A percentile compares a stretch with the other conserved stretches of the same genome.
Evolutionary conservation across 1,284 basidiomycete genomes (phyloP).

Genomic region (Apiotrichum sp.): DNA sequence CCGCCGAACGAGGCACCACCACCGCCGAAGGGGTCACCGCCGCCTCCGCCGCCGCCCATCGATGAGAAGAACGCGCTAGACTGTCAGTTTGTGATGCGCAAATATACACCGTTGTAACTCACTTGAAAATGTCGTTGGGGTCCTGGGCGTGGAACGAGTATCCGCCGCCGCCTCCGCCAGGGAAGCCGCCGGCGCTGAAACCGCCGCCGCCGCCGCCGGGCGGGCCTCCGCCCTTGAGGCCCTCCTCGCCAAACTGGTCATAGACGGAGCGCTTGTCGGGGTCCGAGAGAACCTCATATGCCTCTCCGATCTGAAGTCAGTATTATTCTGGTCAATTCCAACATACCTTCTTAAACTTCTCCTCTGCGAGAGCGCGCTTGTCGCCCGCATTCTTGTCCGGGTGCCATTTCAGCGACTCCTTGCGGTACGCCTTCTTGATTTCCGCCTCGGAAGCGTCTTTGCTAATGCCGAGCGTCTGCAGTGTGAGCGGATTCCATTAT

Average conservation of each 20-base stretch:
- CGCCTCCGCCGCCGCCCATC: conserved; percentile 38
- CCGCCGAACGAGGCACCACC: conserved; percentile 36
- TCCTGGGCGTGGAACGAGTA: conserved; percentile 68
- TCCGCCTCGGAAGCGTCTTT: conserved; percentile 72
- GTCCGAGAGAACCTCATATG: conserved; percentile 92
- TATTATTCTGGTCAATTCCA: too few species aligned
- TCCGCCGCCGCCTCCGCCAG: conserved; percentile 47
- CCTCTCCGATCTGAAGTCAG: conserved; percentile 66
- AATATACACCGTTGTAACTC: conserved; percentile 43
- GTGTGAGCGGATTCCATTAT: not conserved
- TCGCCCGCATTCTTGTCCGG: conserved; percentile 61
- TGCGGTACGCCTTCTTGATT: conserved; percentile 59
- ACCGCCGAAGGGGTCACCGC: conserved; percentile 31
- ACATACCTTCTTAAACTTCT: conserved; percentile 76
- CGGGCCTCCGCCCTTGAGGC: conserved; percentile 61
- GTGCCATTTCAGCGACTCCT: conserved; percentile 80
- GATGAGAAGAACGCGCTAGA: conserved; percentile 61
- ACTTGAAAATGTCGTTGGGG: conserved; percentile 88
- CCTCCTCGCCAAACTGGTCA: conserved; percentile 94
- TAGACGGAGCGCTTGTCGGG: conserved; percentile 83
- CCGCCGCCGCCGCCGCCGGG: conserved; percentile 47
- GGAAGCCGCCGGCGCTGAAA: conserved; percentile 48
- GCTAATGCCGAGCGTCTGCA: conserved; percentile 57
- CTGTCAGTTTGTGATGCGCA: conserved; percentile 9
- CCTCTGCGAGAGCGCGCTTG: conserved; percentile 64